Evolutionary conservation across 164 flowering plant species (phyloP).

Genomic region (Kingdonia uniflora): DNA sequence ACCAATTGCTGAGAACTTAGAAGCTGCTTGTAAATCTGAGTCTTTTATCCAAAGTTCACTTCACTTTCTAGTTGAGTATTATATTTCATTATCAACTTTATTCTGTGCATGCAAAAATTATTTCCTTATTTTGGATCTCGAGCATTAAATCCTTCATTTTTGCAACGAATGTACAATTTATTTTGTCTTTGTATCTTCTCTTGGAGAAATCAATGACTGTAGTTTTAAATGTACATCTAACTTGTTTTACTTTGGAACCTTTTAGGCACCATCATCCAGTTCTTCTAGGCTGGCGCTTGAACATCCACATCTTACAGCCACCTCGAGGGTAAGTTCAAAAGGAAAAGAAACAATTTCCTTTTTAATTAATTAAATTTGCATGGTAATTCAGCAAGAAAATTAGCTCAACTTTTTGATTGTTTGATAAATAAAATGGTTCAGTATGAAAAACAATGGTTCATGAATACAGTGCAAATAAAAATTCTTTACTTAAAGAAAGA

Average conservation of each 20-base stretch:
- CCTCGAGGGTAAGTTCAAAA: conserved; percentile 35
- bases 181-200: too few species aligned
- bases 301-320: conserved; percentile 19
- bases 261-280: conserved; percentile 37
- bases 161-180: too few species aligned
- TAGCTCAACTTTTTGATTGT: not conserved
- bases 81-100: not conserved
- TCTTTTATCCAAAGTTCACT: too few species aligned
- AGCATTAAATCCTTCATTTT: not conserved
- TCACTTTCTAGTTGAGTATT: too few species aligned
- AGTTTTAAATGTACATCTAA: not conserved
- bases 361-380: not conserved
- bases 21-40: too few species aligned
- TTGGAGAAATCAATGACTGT: not conserved
- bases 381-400: not conserved
- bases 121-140: not conserved
- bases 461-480: not conserved
- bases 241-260: not conserved
- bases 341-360: not conserved
- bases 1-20: too few species aligned
- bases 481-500: not conserved
- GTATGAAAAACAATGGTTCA: not conserved
- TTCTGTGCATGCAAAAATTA: not conserved
- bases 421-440: not conserved
- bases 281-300: conserved; percentile 37